A percentile compares a stretch with the other conserved stretches of the same genome.
These are phyloP conservation scores for Viridothelium virens DNA, from an alignment of 495 filamentous ascomycete species.

Conservation along the genomic window DNA sequence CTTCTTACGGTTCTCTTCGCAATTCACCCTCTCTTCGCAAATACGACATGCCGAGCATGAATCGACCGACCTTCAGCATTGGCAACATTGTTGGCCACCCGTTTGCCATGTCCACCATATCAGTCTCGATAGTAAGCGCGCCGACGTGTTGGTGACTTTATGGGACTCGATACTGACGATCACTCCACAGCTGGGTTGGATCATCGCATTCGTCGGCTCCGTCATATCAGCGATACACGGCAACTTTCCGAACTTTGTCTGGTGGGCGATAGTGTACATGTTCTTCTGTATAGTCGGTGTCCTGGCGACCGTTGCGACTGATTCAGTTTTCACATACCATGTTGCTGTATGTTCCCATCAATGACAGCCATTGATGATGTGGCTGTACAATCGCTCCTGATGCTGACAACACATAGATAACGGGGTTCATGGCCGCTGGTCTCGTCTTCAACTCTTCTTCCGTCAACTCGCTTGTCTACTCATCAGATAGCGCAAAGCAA, in stretches of 20 bases:
- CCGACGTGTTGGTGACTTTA: background rate
- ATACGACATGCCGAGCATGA: conserved; percentile 10
- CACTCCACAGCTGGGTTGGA: conserved; percentile 70
- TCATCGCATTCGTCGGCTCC: conserved; percentile 81
- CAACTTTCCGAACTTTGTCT: conserved; percentile 72
- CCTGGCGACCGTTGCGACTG: conserved; percentile 69
- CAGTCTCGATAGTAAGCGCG: conserved; percentile 74
- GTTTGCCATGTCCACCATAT: conserved; percentile 88
- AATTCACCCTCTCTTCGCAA: conserved; percentile 11
- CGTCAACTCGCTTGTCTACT: conserved; percentile 74
- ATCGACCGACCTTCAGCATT: conserved; percentile 50
- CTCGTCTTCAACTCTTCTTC: conserved; percentile 77
- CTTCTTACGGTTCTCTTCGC: conserved; percentile 11
- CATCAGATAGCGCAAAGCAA: conserved; percentile 59
- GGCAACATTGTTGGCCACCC: conserved; percentile 93
- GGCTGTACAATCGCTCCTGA: background rate
- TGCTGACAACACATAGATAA: conserved; percentile 49
- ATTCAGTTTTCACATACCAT: conserved; percentile 76
- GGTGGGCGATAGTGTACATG: conserved; percentile 84
- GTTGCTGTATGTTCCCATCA: conserved; percentile 57
- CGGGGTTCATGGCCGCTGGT: conserved; percentile 75
- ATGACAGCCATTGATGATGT: background rate
- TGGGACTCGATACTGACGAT: conserved; percentile 4
- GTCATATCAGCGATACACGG: conserved; percentile 59
- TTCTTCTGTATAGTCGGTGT: conserved; percentile 74